phyloP scores from a whole-genome alignment of 2,329 filamentous ascomycete species.

The Fusarium sp. region DNA sequence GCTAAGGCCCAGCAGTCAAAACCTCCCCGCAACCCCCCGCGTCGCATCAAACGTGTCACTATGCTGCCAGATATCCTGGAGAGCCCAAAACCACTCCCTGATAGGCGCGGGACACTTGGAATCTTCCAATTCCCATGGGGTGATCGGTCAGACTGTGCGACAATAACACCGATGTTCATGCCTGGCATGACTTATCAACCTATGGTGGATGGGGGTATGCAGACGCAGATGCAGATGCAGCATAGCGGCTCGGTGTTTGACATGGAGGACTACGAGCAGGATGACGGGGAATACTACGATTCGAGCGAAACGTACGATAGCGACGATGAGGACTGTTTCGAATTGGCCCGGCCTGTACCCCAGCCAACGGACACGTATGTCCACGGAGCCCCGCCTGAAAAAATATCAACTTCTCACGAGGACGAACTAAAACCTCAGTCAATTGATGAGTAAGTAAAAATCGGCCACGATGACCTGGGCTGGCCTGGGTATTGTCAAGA shows the following conservation, averaged over 20 bases:
- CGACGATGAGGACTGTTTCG: slow-evolving; percentile 61
- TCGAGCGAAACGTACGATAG: slow-evolving; percentile 40
- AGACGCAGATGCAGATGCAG: slow-evolving; percentile 42
- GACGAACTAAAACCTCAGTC: slow-evolving; percentile 10
- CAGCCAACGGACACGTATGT: slow-evolving; percentile 57
- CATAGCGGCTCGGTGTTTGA: slow-evolving; percentile 57
- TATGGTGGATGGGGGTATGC: slow-evolving; percentile 14
- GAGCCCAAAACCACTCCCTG: slow-evolving; percentile 65
- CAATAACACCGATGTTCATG: slow-evolving; percentile 58
- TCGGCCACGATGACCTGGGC: not conserved
- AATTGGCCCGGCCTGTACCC: slow-evolving; percentile 70
- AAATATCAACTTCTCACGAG: slow-evolving; percentile 32
- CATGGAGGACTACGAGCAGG: slow-evolving; percentile 69
- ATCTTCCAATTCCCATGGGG: slow-evolving; percentile 75
- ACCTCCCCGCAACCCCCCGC: slow-evolving; percentile 62
- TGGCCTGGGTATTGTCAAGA: not conserved
- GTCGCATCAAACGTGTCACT: slow-evolving; percentile 65
- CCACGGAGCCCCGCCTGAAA: slow-evolving; percentile 25
- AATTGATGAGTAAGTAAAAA: slow-evolving; percentile 21
- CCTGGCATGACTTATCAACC: slow-evolving; percentile 58
- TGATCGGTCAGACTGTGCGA: slow-evolving; percentile 67
- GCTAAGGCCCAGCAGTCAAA: slow-evolving; percentile 50
- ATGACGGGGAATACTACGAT: slow-evolving; percentile 51
- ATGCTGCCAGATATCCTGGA: slow-evolving; percentile 70
- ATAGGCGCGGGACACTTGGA: slow-evolving; percentile 67